Evolutionary conservation across 2,329 filamentous ascomycete species (phyloP), one percentile per base, ranked within the genome.

Genomic region (Aphanoascus verrucosus): DNA sequence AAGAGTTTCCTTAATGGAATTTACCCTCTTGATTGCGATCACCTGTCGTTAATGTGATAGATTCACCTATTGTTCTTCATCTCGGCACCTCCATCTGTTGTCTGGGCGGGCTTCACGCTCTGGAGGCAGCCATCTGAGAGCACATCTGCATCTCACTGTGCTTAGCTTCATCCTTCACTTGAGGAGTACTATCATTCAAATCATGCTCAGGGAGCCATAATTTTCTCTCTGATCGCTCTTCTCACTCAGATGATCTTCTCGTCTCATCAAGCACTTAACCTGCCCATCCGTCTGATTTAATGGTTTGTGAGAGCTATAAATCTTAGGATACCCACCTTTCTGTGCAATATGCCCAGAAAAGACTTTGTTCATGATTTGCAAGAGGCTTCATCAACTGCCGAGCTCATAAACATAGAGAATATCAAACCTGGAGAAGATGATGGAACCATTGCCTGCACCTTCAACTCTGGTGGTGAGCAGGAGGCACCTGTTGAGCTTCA

Each of bases 391-490:
- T 56, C 62, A 12, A 61, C 64, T 40, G 62, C 68, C 17, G 61
- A 61, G 2, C 70, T 80, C 45, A 58, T 70, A 0, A 69, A 75
- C 47, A 72, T 93, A 46, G 69, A 69, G 46, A 64, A 74, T 34
- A 69, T 94, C 20, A 69, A 70, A 34, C 71, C 73, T 35, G 85
- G 85, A 14, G 80, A 83, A 4, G 83, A 85, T 32, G 85, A 91
- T 65, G 86, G 85, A 49, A 81, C 86, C 54, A 74, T 94, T 54
- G 76, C 76, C 12, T 85, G 91, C 64, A 73, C 68, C 3, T 86
- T 77, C 59, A 56, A 63, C 41, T 68, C 69, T 34, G 53, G 62
- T 19, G 61, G 64, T 5, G 60, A 64, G 34, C 65, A 62, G 23
- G 37, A 43, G 9, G 51, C 56, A 3, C 44, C 53, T 2, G 61